Base-by-base conservation (phyloP, 495 filamentous ascomycete genomes). In the Penicillium pancosmium region DNA sequence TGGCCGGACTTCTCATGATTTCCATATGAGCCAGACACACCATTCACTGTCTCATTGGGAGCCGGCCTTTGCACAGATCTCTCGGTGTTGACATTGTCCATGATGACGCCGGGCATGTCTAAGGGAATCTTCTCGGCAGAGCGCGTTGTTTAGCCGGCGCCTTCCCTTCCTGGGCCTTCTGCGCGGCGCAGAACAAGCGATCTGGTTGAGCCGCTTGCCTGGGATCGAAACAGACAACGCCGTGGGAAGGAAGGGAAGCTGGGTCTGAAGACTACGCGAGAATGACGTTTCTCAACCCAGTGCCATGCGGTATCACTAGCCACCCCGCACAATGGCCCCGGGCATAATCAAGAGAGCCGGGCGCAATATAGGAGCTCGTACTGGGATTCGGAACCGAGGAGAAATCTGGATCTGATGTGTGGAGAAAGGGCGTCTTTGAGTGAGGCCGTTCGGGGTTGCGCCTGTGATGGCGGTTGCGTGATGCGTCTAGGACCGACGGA, bases 51-150 rank as follows among this genome's bases (percentile, higher is more conserved):
- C 46, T 69, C 70, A 44, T 68, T 64, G 40, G 60, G 51, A 55
- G 54, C 61, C 46, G 62, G 56, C 40, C 66, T 62, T 50, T 61
- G 63, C 56, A 59, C 61, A 54, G 62, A 63, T 67, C 65, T 68
- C 57, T 72, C 72, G 49, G 66, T 55, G 38, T 63, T 74, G 62
- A 60, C 66, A 67, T 72, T 68, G 51, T 78, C 76, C 77, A 80
- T 80, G 67, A 78, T 62, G 64, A 80, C 69, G 43, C 77, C 77
- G 68, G 77, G 77, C 77, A 80, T 80, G 47, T 77, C 71, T 73
- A 50, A 50, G 52, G 31, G 8, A 16, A 48, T 19, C 44, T 48
- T 36, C 46, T 59, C 18, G 38, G 52, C 31, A 49, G 16, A 44
- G 23, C 25, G 19, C 54, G 47, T 44, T 56, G 56, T 38, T 62